Percentiles rank a stretch among this genome's conserved stretches.
These are phyloP conservation scores for Amylostereum chailletii DNA, from an alignment of 1,284 basidiomycete genomes.

Conservation along the genomic window DNA sequence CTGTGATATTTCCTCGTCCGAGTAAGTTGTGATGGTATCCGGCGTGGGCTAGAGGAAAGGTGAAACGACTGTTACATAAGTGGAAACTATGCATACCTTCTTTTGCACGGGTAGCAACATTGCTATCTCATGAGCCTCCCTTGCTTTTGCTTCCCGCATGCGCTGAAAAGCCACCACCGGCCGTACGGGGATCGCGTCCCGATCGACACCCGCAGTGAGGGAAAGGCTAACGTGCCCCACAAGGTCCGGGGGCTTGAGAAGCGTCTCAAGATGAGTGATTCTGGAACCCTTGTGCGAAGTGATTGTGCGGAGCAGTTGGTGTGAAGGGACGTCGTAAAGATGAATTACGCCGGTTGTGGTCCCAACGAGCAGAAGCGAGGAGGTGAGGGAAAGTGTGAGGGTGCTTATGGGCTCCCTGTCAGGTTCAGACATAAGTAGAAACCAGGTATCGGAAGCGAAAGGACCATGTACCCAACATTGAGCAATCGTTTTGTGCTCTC, in stretches of 20 bases:
- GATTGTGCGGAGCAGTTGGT: constrained; percentile 81
- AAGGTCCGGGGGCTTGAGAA: constrained; percentile 80
- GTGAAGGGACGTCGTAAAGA: constrained; percentile 82
- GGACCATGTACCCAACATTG: constrained; percentile 41
- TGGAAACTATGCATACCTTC: constrained; percentile 23
- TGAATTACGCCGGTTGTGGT: constrained; percentile 70
- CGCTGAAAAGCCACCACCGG: constrained; percentile 63
- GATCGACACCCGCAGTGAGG: constrained; percentile 33
- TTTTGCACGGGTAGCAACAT: constrained; percentile 45
- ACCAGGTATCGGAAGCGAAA: constrained; percentile 3
- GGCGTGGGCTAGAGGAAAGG: constrained; percentile 4
- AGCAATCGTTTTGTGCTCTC: constrained; percentile 50
- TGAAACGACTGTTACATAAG: background rate
- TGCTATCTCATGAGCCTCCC: constrained; percentile 60
- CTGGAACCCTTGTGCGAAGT: constrained; percentile 61
- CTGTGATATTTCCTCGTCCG: constrained; percentile 42
- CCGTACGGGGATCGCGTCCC: constrained; percentile 51
- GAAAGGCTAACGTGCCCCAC: constrained; percentile 63
- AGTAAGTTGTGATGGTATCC: constrained; percentile 25
- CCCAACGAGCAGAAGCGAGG: constrained; percentile 67
- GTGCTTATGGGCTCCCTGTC: constrained; percentile 57
- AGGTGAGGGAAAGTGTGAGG: constrained; percentile 68
- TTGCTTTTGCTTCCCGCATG: constrained; percentile 54
- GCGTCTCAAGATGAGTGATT: constrained; percentile 68
- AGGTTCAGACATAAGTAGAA: constrained; percentile 4